Evolutionary conservation across 177 flowering plant genomes (phyloP).

Genomic region (Telopea speciosissima): DNA sequence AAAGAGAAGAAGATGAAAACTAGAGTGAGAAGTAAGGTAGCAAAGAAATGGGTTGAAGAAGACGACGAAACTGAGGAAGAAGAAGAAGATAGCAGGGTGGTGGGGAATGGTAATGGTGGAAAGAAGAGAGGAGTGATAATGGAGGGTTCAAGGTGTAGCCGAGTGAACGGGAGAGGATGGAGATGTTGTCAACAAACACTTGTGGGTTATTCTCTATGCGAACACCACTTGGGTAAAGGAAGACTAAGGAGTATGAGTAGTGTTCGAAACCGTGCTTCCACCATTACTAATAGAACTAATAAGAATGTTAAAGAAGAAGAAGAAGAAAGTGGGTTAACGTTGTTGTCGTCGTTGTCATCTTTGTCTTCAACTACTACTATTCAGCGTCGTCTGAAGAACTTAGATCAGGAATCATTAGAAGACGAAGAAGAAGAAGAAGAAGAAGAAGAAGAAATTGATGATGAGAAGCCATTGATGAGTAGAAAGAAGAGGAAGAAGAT

Average conservation of each 20-base stretch:
- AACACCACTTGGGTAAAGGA: slow-evolving; percentile 84
- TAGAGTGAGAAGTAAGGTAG: neutral
- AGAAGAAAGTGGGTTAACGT: neutral
- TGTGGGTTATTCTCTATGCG: slow-evolving; percentile 83
- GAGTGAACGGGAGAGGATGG: slow-evolving; percentile 88
- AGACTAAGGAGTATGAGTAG: slow-evolving; percentile 57
- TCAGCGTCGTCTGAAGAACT: neutral
- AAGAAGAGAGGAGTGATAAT: slow-evolving; percentile 31
- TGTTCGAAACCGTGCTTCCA: slow-evolving; percentile 25
- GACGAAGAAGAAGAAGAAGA: slow-evolving; percentile 14
- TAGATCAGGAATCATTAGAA: neutral
- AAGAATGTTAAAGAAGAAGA: neutral
- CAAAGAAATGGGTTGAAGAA: neutral
- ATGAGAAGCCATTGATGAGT: slow-evolving; percentile 21
- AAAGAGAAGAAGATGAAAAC: neutral
- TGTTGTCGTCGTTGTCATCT: neutral
- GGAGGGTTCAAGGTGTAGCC: slow-evolving; percentile 92
- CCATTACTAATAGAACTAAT: neutral
- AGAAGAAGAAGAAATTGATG: slow-evolving; percentile 34
- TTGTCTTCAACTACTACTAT: neutral
- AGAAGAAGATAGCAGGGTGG: neutral
- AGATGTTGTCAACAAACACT: slow-evolving; percentile 80
- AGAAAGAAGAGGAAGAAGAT: slow-evolving; percentile 47
- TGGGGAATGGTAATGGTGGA: neutral
- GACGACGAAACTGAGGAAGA: neutral